These are phyloP conservation scores for Acorus calamus DNA, from an alignment of 106 monocot species.

Conservation along the genomic window DNA sequence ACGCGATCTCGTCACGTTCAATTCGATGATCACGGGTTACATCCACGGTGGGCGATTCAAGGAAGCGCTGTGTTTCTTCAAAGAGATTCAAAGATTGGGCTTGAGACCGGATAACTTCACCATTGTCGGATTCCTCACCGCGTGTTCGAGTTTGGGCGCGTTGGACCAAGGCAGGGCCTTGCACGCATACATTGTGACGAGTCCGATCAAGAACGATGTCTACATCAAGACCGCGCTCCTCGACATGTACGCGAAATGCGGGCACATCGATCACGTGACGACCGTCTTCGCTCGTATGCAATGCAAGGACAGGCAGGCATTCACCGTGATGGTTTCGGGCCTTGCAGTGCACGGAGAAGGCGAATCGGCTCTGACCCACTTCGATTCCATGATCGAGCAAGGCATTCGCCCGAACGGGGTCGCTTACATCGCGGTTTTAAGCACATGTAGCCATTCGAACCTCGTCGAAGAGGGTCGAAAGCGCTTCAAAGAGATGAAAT, in stretches of 20 bases:
- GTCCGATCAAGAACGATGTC: constrained; percentile 27
- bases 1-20: constrained; percentile 50
- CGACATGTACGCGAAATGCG: constrained; percentile 89
- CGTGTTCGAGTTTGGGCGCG: constrained; percentile 49
- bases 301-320: constrained; percentile 39
- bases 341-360: constrained; percentile 68
- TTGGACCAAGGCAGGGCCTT: constrained; percentile 41
- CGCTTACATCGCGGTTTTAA: constrained; percentile 52
- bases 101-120: constrained; percentile 56
- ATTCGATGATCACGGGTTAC: constrained; percentile 72
- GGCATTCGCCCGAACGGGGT: constrained; percentile 52
- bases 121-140: constrained; percentile 48
- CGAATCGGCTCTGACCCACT: constrained; percentile 38
- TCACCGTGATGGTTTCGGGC: constrained; percentile 54
- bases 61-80: constrained; percentile 48
- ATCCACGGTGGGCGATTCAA: constrained; percentile 37
- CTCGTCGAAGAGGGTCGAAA: constrained; percentile 33
- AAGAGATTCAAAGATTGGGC: constrained; percentile 19
- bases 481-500: constrained; percentile 55
- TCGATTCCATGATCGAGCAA: constrained; percentile 36
- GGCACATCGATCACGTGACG: constrained; percentile 48
- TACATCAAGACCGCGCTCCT: constrained; percentile 51
- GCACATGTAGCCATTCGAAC: constrained; percentile 79
- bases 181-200: constrained; percentile 42
- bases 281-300: constrained; percentile 40